Conservation (phyloP, 2,329 filamentous ascomycete species). For the Ascochyta pisi region DNA sequence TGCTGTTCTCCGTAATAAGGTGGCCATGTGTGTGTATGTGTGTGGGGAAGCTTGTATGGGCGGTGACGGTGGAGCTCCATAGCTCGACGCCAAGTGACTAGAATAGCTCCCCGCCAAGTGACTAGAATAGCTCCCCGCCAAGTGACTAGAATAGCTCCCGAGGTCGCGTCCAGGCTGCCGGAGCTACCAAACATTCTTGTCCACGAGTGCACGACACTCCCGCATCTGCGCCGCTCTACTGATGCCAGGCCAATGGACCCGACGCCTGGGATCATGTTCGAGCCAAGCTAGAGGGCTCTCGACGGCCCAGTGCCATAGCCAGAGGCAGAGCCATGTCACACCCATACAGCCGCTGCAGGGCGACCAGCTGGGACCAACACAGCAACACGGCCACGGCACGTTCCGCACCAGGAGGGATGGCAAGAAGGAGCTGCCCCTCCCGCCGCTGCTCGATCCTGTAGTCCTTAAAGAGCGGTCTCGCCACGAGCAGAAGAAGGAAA, state of each 20-base stretch:
- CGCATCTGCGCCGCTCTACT: constrained; percentile 15
- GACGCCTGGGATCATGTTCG: constrained; percentile 27
- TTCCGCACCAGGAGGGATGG: constrained; percentile 45
- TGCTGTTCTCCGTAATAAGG: constrained; percentile 34
- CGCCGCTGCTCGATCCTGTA: constrained; percentile 57
- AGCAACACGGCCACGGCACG: constrained; percentile 41
- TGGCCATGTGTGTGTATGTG: constrained; percentile 38
- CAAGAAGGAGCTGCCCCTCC: constrained; percentile 52
- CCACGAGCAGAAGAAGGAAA: constrained; percentile 50
- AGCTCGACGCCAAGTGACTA: no score
- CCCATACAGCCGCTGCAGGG: constrained; percentile 18
- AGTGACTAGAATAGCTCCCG: constrained; percentile 19
- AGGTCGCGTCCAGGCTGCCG: constrained; percentile 22
- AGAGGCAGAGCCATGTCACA: constrained; percentile 19
- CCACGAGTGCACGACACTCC: constrained; percentile 6
- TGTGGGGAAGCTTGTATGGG: constrained; percentile 11
- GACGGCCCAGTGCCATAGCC: constrained; percentile 21
- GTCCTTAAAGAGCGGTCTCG: constrained; percentile 45
- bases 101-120: constrained; percentile 16
- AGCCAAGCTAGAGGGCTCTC: constrained; percentile 19
- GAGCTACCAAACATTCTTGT: constrained; percentile 5
- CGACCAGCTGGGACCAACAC: constrained; percentile 37
- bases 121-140: constrained; percentile 22
- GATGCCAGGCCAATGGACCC: constrained; percentile 38
- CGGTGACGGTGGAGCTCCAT: constrained; percentile 16